Percentiles rank a stretch among this genome's conserved stretches.
These are phyloP conservation scores for Coemansia sp. DNA, from an alignment of 192 early-diverging fungal species.

Conservation along the genomic window DNA sequence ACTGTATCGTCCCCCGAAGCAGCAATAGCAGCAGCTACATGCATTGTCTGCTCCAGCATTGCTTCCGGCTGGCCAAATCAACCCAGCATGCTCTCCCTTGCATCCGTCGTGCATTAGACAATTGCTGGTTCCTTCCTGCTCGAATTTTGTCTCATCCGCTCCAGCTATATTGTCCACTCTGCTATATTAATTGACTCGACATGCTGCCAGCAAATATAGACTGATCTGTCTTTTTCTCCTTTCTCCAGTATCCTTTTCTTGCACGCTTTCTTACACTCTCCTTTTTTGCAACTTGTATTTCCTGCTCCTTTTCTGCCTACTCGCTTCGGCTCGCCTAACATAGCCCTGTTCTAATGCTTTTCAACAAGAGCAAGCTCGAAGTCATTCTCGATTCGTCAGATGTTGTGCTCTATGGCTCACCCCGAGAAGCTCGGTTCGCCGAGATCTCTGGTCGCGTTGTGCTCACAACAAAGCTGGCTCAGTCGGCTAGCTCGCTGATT, in stretches of 20 bases:
- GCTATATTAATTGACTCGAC: not conserved
- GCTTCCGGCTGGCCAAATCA: not conserved
- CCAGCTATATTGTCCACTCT: not conserved
- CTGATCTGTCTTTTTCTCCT: not conserved
- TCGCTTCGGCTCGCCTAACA: not conserved
- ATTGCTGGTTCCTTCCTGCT: not conserved
- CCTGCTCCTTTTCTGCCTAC: not conserved
- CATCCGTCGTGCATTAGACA: constrained; percentile 1
- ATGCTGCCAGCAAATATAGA: not conserved
- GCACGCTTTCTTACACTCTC: not conserved
- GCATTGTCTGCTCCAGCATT: not conserved
- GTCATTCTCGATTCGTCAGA: constrained; percentile 38
- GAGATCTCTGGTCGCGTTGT: constrained; percentile 37
- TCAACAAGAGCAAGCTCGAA: constrained; percentile 33
- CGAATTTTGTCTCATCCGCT: not conserved
- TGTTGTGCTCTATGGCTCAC: constrained; percentile 32
- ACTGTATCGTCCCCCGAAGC: not conserved
- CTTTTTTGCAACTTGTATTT: not conserved
- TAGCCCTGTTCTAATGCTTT: constrained; percentile 17
- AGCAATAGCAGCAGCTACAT: not conserved
- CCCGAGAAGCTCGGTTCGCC: constrained; percentile 31
- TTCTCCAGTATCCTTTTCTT: not conserved
- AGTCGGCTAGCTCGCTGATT: constrained; percentile 27
- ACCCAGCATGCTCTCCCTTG: not conserved
- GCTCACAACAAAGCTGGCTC: constrained; percentile 17